These are phyloP conservation scores for Diospyros lotus DNA, from an alignment of 148 eudicot genomes.

Conservation along the genomic window DNA sequence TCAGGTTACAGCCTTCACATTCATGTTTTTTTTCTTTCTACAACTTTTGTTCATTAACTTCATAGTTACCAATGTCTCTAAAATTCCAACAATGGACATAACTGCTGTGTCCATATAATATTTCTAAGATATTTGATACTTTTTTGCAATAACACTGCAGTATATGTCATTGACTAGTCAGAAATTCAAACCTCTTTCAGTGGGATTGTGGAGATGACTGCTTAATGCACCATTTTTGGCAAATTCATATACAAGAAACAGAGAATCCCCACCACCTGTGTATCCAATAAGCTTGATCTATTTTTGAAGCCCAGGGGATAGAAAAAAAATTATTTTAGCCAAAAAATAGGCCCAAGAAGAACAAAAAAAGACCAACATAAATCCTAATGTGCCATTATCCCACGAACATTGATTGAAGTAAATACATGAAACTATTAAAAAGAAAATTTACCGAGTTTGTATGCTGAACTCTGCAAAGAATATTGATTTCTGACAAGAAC, in stretches of 20 bases:
- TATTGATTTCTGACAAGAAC: conserved; percentile 10
- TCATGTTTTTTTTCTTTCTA: too few species aligned
- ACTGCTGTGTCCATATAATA: background rate
- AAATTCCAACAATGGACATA: too few species aligned
- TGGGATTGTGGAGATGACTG: conserved; percentile 11
- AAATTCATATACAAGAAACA: conserved; percentile 16
- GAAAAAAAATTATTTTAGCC: background rate
- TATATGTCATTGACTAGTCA: background rate
- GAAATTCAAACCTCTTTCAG: conserved; percentile 9
- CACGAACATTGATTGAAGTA: background rate
- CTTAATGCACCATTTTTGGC: conserved; percentile 17
- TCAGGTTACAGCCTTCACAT: too few species aligned
- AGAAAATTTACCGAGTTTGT: background rate
- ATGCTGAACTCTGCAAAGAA: conserved; percentile 9
- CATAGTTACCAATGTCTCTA: too few species aligned
- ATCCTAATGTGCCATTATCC: background rate
- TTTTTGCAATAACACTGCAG: background rate
- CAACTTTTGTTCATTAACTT: too few species aligned
- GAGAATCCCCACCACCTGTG: conserved; percentile 13
- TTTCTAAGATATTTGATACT: background rate
- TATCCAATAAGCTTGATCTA: conserved; percentile 17
- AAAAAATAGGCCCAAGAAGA: background rate
- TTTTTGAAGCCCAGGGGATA: background rate
- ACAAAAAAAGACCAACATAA: background rate
- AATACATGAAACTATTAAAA: background rate